Conservation (phyloP, 1,284 basidiomycete species). For the Leccinum proliferum region DNA sequence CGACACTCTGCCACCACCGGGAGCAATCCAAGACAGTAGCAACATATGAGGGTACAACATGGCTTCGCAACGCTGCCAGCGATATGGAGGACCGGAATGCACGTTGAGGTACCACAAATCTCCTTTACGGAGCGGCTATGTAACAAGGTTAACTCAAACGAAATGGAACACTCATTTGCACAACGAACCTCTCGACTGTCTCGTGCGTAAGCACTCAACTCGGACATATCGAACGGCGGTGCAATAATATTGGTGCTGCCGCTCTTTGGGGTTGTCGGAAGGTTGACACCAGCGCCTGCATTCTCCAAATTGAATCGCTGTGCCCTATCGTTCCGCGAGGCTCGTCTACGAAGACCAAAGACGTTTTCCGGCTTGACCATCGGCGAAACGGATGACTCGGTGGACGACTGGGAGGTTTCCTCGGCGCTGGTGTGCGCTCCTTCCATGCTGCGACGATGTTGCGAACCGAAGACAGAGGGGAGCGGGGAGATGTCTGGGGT, state of each 20-base stretch:
- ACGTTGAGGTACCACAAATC: conserved; percentile 88
- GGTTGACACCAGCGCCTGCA: conserved; percentile 15
- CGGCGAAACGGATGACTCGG: conserved; percentile 22
- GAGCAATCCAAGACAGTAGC: conserved; percentile 76
- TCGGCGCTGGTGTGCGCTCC: conserved; percentile 48
- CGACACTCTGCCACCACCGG: conserved; percentile 70
- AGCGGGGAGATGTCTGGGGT: conserved; percentile 52
- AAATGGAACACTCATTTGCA: conserved; percentile 18
- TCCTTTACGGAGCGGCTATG: conserved; percentile 77
- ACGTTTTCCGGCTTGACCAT: conserved; percentile 37
- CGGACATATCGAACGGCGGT: conserved; percentile 42
- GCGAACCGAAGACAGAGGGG: conserved; percentile 65
- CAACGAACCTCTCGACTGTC: conserved; percentile 42
- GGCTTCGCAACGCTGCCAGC: conserved; percentile 83
- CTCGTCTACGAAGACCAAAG: conserved; percentile 59
- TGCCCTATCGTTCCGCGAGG: conserved; percentile 38
- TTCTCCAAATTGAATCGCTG: conserved; percentile 13
- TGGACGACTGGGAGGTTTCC: conserved; percentile 20
- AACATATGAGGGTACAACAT: conserved; percentile 77
- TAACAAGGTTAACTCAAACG: conserved; percentile 23
- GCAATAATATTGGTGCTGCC: conserved; percentile 33
- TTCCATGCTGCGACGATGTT: conserved; percentile 82
- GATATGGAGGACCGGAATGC: conserved; percentile 69
- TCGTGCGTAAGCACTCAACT: conserved; percentile 39
- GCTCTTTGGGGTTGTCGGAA: conserved; percentile 24